These are phyloP conservation scores for Tetrapisispora nanseiensis DNA, from an alignment of 805 yeast species.

Conservation along the genomic window DNA sequence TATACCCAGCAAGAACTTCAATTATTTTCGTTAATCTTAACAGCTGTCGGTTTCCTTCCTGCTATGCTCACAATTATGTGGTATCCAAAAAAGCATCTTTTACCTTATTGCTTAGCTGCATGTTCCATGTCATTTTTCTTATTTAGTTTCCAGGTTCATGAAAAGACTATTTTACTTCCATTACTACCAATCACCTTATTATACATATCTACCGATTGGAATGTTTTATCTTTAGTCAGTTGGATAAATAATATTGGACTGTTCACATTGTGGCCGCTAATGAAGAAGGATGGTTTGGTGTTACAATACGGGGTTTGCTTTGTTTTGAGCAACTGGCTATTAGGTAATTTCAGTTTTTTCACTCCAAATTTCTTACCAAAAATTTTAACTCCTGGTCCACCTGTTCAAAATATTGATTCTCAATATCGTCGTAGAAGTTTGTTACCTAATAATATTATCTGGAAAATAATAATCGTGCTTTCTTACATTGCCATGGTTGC, in stretches of 20 bases:
- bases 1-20: slow-evolving; percentile 54
- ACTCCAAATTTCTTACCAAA: slow-evolving; percentile 37
- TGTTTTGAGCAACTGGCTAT: slow-evolving; percentile 66
- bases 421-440: slow-evolving; percentile 32
- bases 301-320: slow-evolving; percentile 62
- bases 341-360: slow-evolving; percentile 52
- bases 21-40: slow-evolving; percentile 42
- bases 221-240: slow-evolving; percentile 59
- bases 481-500: slow-evolving; percentile 44
- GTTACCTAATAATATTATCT: slow-evolving; percentile 41
- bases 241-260: slow-evolving; percentile 83
- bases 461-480: slow-evolving; percentile 41
- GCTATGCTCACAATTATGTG: slow-evolving; percentile 41
- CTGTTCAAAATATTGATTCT: slow-evolving; percentile 27
- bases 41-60: slow-evolving; percentile 47
- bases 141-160: slow-evolving; percentile 94
- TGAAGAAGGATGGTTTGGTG: slow-evolving; percentile 61
- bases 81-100: slow-evolving; percentile 41
- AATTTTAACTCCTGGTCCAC: slow-evolving; percentile 37
- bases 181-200: slow-evolving; percentile 73
- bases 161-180: slow-evolving; percentile 83
- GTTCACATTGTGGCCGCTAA: slow-evolving; percentile 81
- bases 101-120: slow-evolving; percentile 69
- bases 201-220: slow-evolving; percentile 41
- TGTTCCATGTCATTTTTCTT: slow-evolving; percentile 82